Conservation (phyloP, 768 basidiomycete species). For the Royoungia palumana region DNA sequence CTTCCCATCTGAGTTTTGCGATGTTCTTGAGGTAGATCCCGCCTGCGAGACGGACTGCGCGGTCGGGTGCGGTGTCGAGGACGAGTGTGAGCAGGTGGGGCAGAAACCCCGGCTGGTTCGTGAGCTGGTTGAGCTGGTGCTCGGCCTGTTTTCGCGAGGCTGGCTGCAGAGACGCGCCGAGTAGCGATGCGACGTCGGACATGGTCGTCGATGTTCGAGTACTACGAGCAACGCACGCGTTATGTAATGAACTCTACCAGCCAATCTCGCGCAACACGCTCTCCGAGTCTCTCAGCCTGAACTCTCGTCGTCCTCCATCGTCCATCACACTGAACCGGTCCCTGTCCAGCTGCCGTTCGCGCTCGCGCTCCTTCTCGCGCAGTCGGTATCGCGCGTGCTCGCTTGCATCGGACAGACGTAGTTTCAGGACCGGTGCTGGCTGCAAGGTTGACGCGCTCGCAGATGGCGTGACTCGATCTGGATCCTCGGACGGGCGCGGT, state of each 20-base stretch:
- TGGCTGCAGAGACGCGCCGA: constrained; percentile 70
- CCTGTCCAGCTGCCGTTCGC: not conserved
- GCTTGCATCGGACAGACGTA: constrained; percentile 25
- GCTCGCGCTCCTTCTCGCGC: constrained; percentile 23
- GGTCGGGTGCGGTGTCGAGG: constrained; percentile 60
- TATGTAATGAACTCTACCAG: constrained; percentile 14
- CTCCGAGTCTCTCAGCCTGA: constrained; percentile 21
- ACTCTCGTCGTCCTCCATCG: not conserved
- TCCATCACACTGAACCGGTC: not conserved
- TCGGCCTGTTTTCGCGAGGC: constrained; percentile 78
- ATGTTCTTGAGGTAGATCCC: constrained; percentile 93
- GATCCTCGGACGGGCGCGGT: constrained; percentile 4
- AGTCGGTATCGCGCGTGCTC: constrained; percentile 19
- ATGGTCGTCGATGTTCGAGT: too few relatives aligned
- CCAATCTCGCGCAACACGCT: constrained; percentile 18
- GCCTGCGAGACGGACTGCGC: constrained; percentile 74
- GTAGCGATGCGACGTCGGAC: constrained; percentile 66
- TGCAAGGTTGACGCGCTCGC: not conserved
- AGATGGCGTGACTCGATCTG: not conserved
- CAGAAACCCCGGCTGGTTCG: constrained; percentile 75
- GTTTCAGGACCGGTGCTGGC: constrained; percentile 3
- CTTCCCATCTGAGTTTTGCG: constrained; percentile 83
- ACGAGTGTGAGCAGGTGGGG: constrained; percentile 75
- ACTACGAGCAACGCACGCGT: too few relatives aligned
- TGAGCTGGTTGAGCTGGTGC: constrained; percentile 62